A percentile compares a stretch with the other conserved stretches of the same genome.
phyloP scores from a whole-genome alignment of 352 stramenopile species.

The Saprolegnia parasitica region DNA sequence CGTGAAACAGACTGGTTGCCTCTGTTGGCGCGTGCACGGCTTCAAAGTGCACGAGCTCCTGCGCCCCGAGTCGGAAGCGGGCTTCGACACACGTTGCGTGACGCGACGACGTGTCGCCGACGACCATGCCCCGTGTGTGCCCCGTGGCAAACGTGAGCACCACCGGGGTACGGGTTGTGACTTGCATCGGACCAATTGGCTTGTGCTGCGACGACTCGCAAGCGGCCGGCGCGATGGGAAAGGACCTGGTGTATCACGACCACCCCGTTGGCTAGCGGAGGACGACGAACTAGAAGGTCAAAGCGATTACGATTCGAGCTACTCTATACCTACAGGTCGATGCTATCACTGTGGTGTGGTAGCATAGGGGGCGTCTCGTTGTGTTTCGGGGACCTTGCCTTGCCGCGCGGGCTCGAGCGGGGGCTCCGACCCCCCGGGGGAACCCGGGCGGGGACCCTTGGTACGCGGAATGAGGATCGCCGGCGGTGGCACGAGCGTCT shows the following conservation, averaged over 20 bases:
- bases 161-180: background rate
- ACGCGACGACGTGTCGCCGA: background rate
- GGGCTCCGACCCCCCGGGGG: conserved; percentile 8
- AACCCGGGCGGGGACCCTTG: conserved; percentile 5
- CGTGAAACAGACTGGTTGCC: background rate
- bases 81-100: background rate
- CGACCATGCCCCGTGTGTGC: background rate
- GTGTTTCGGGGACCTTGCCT: conserved; percentile 12
- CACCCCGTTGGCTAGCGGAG: background rate
- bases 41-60: background rate
- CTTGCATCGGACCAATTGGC: background rate
- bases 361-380: background rate
- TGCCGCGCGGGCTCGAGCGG: conserved; percentile 14
- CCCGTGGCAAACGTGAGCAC: background rate
- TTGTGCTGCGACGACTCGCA: too few species aligned
- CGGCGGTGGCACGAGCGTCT: conserved; percentile 45
- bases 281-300: background rate
- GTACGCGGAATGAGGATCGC: conserved; percentile 33
- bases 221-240: background rate
- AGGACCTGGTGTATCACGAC: background rate
- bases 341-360: conserved; percentile 13
- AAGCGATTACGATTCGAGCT: background rate
- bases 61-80: background rate
- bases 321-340: conserved; percentile 23
- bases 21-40: conserved; percentile 2